Evolutionary conservation across 176 grass and related monocot species (phyloP).

Genomic region (Bonia amplexicaulis): DNA sequence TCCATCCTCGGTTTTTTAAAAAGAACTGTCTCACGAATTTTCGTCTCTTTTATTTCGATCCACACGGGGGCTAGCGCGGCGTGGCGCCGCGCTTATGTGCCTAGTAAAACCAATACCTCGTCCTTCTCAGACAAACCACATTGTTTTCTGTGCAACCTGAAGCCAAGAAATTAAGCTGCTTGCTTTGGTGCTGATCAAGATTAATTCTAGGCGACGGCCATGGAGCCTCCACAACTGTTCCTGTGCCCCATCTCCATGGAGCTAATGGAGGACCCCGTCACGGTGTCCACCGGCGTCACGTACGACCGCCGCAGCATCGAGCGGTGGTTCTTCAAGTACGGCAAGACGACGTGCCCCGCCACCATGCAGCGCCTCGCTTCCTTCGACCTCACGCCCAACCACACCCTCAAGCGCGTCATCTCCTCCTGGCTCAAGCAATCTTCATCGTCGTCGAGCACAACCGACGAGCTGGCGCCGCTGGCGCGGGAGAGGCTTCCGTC

Average conservation of each 20-base stretch:
- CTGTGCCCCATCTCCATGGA: conserved; percentile 72
- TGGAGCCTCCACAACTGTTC: conserved; percentile 38
- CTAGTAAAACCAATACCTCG: no score
- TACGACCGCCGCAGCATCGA: conserved; percentile 67
- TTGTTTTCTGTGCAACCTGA: not conserved
- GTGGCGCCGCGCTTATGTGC: no score
- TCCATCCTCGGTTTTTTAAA: no score
- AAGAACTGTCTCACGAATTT: no score
- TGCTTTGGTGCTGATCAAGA: not conserved
- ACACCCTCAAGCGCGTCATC: conserved; percentile 62
- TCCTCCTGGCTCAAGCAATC: conserved; percentile 24
- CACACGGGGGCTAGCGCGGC: no score
- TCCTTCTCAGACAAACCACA: not conserved
- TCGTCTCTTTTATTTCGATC: no score
- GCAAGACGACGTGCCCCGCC: conserved; percentile 54
- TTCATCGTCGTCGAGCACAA: not conserved
- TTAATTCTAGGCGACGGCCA: conserved; percentile 6
- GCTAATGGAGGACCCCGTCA: conserved; percentile 71
- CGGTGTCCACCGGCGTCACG: conserved; percentile 50
- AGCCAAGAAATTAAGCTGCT: not conserved
- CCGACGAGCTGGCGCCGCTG: not conserved
- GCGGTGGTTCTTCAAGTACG: conserved; percentile 61
- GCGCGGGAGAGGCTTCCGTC: conserved; percentile 26
- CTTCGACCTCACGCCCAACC: conserved; percentile 57
- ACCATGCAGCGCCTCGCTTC: conserved; percentile 55